A percentile compares a stretch with the other conserved stretches of the same genome.
These are phyloP conservation scores for Arachis stenosperma DNA, from an alignment of 306 rosid genomes.

Conservation along the genomic window DNA sequence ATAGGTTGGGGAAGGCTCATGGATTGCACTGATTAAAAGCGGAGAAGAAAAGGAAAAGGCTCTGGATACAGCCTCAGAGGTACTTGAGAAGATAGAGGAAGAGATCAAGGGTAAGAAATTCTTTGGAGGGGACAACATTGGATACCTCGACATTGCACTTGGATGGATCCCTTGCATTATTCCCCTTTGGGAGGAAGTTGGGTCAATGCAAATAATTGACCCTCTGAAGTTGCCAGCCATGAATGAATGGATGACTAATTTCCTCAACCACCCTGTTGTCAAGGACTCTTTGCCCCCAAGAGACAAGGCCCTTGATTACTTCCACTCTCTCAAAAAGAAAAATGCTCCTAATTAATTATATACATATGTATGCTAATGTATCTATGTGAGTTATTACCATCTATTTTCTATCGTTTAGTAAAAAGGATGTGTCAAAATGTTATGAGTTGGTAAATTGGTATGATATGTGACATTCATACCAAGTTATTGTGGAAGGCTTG, in stretches of 20 bases:
- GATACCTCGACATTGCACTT: conserved; percentile 57
- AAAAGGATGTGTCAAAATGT: too few species aligned
- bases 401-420: too few species aligned
- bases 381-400: too few species aligned
- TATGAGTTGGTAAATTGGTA: too few species aligned
- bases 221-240: conserved; percentile 44
- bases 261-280: conserved; percentile 45
- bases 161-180: conserved; percentile 60
- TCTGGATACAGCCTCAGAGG: conserved; percentile 43
- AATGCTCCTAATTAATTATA: neutral
- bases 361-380: neutral
- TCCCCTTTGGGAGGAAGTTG: conserved; percentile 58
- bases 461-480: too few species aligned
- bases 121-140: conserved; percentile 57
- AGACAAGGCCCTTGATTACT: conserved; percentile 47
- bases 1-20: conserved; percentile 36
- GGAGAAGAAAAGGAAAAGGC: conserved; percentile 48
- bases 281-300: conserved; percentile 52
- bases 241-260: conserved; percentile 44
- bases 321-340: conserved; percentile 24
- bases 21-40: conserved; percentile 24
- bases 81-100: conserved; percentile 49
- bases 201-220: conserved; percentile 44
- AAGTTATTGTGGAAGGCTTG: neutral
- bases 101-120: conserved; percentile 49